Percentiles rank a stretch among this genome's conserved stretches.
Conservation (phyloP, 257 asterid genomes). For the Ehretia macrophylla region DNA sequence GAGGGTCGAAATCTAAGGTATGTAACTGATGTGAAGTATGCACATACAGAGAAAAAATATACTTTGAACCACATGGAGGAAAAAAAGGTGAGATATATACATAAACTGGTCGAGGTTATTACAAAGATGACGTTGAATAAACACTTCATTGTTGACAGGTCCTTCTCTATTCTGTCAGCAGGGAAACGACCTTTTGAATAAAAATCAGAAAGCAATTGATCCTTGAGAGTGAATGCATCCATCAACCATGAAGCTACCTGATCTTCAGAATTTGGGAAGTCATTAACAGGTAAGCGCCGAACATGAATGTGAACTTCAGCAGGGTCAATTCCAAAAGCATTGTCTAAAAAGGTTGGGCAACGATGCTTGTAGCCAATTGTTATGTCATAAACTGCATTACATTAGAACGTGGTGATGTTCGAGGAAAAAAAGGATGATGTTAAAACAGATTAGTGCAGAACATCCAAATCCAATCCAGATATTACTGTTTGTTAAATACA, state of each 20-base stretch:
- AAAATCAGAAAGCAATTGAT: constrained; percentile 59
- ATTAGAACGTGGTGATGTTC: neutral
- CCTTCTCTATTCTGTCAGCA: constrained; percentile 48
- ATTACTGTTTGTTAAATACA: too few relatives aligned
- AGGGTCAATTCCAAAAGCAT: constrained; percentile 78
- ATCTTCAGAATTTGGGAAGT: constrained; percentile 56
- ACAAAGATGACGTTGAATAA: constrained; percentile 44
- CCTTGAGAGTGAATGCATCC: constrained; percentile 61
- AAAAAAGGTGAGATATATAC: constrained; percentile 57
- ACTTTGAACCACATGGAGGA: constrained; percentile 72
- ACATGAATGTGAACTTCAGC: constrained; percentile 83
- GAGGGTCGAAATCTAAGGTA: constrained; percentile 56
- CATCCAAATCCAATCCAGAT: neutral
- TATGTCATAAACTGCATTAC: constrained; percentile 73
- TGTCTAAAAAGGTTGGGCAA: constrained; percentile 81
- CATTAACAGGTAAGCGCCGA: constrained; percentile 42
- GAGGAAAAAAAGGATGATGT: neutral
- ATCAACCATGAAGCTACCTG: constrained; percentile 61
- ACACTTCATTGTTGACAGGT: constrained; percentile 55
- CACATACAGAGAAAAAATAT: constrained; percentile 59
- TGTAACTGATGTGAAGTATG: constrained; percentile 56
- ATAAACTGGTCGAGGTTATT: constrained; percentile 42
- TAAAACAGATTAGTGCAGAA: neutral
- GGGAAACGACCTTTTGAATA: constrained; percentile 59
- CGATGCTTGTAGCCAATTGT: constrained; percentile 70